phyloP scores from a whole-genome alignment of 306 rosid genomes.

The Hippophae tibetana region DNA sequence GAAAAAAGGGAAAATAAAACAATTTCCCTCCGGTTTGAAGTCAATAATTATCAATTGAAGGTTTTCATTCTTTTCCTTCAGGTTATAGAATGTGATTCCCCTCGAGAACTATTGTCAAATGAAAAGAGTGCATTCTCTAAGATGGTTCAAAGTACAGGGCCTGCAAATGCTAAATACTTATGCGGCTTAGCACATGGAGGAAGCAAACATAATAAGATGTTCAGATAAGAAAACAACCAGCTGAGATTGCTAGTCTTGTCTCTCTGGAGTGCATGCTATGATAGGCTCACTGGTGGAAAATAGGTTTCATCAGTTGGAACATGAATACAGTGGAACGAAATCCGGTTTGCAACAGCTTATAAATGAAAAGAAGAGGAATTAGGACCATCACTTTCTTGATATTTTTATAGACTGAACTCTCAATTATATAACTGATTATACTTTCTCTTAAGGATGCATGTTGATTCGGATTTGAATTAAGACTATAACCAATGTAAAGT shows the following conservation, averaged over 20 bases:
- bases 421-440: too few species aligned
- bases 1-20: too few species aligned
- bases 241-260: conserved; percentile 29
- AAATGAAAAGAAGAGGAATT: not conserved
- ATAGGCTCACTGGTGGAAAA: conserved; percentile 38
- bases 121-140: conserved; percentile 59
- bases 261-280: conserved; percentile 44
- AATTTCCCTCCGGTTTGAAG: too few species aligned
- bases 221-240: conserved; percentile 14
- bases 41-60: too few species aligned
- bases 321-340: conserved; percentile 7
- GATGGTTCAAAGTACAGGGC: conserved; percentile 85
- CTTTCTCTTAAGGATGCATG: too few species aligned
- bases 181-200: conserved; percentile 37
- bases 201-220: conserved; percentile 16
- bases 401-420: too few species aligned
- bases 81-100: conserved; percentile 62
- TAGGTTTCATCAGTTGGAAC: conserved; percentile 27
- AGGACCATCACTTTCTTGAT: not conserved
- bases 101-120: conserved; percentile 43
- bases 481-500: too few species aligned
- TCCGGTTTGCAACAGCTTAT: not conserved
- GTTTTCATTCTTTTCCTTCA: conserved; percentile 14
- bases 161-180: conserved; percentile 67
- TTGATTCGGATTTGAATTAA: too few species aligned